Evolutionary conservation across 345 rosid genomes (phyloP), one percentile per base, ranked within the genome.

Genomic region (Streptanthus diversifolius): DNA sequence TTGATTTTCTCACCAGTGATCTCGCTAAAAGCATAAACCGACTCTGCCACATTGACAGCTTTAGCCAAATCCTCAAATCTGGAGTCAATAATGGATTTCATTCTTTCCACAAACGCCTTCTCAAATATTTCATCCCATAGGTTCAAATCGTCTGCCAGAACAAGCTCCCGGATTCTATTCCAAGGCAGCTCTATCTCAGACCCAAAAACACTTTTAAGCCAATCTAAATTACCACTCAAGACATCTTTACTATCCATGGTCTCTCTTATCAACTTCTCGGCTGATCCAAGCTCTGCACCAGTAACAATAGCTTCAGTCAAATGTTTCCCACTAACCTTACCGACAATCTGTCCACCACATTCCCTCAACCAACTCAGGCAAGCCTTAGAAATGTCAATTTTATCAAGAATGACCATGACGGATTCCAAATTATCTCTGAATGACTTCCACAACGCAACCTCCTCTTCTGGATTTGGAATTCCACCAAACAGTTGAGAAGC

Each of bases 101-200:
- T 95, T 82, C 99, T 88, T 70, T 79, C 76, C 69, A 88, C 86
- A 80, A 95, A 95, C 7, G 99, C 96, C 83, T 85, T 86, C 80
- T 95, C 98, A 68, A 95, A 95, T 66, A 92, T 90, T 85, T 92
- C 98, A 84, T 92, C 90, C 99, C 99, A 92, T 67, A 92, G 87
- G 80, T 95, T 93, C 21, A 85, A 87, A 77, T 90, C 93, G 55
- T 86, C 98, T 65, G 84, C 87, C 68, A 95, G 66, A 72, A 95
- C 97, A 73, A 95, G 90, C 77, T 95, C 99, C 21, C 89, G 77
- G 44, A 86, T 91, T 79, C 97, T 88, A 76, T 89, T 88, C 99
- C 99, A 95, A 7, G 98, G 99, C 75, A 90, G 79, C 84, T 90
- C 97, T 7, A 95, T 83, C 82, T 95, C 99, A 49, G 97, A 95